Conservation (phyloP, 2,329 filamentous ascomycete species). For the Dryadomyces sulphureus region DNA sequence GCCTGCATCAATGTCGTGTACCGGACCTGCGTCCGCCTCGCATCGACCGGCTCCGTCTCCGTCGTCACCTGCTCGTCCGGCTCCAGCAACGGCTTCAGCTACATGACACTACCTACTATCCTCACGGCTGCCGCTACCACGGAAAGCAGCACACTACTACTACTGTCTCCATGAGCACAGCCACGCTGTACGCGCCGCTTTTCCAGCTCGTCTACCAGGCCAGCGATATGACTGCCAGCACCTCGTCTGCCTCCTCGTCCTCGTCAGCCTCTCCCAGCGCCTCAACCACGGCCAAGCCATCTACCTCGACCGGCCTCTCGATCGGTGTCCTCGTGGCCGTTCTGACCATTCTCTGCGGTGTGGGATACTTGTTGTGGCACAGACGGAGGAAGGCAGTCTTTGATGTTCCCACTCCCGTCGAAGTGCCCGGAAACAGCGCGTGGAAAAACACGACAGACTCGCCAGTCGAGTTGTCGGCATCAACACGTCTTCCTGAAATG, state of each 20-base stretch:
- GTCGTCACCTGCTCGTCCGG: constrained; percentile 12
- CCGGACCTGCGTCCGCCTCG: constrained; percentile 7
- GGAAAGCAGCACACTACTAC: background rate
- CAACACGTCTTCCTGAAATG: background rate
- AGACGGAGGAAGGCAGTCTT: background rate
- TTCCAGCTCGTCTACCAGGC: constrained; percentile 16
- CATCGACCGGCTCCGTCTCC: constrained; percentile 10
- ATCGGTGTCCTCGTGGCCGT: background rate
- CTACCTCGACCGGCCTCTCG: background rate
- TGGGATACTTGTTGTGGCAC: background rate
- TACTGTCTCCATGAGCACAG: background rate
- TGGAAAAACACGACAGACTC: background rate
- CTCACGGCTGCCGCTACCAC: constrained; percentile 9
- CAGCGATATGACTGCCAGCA: background rate
- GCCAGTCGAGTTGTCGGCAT: background rate
- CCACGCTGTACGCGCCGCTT: constrained; percentile 14
- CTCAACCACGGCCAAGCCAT: background rate
- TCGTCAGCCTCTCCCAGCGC: too few relatives aligned
- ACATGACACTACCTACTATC: constrained; percentile 4
- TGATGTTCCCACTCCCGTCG: background rate
- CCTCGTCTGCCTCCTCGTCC: background rate
- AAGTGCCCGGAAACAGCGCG: background rate
- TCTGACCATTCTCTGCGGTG: background rate
- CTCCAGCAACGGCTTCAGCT: constrained; percentile 8
- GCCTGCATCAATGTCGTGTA: background rate